Evolutionary conservation across 2,329 filamentous ascomycete species (phyloP).

Genomic region (Phialocephala sp.): DNA sequence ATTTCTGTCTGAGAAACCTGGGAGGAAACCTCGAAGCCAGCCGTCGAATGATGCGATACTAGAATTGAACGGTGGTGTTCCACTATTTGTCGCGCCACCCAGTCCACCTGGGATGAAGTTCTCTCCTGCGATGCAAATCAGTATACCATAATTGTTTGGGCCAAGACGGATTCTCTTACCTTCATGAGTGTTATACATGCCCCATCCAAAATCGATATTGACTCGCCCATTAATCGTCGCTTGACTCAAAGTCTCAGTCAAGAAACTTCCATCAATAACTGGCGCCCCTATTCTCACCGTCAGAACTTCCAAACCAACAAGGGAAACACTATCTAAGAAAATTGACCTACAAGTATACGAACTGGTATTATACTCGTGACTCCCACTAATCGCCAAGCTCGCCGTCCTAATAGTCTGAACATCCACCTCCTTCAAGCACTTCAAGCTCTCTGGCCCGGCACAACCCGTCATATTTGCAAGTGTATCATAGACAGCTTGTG

Average conservation of each 20-base stretch:
- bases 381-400: conserved; percentile 53
- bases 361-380: conserved; percentile 58
- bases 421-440: conserved; percentile 60
- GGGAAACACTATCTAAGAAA: background rate
- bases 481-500: conserved; percentile 52
- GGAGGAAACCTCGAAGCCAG: conserved; percentile 62
- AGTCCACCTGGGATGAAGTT: conserved; percentile 63
- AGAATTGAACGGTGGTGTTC: conserved; percentile 54
- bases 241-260: conserved; percentile 52
- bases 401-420: conserved; percentile 60
- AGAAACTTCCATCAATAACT: conserved; percentile 61
- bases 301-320: background rate
- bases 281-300: conserved; percentile 51
- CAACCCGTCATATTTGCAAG: conserved; percentile 52
- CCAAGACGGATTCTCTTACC: conserved; percentile 17
- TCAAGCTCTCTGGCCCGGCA: conserved; percentile 50
- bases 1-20: conserved; percentile 49
- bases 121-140: conserved; percentile 49
- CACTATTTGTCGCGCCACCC: conserved; percentile 41
- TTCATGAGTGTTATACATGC: conserved; percentile 68
- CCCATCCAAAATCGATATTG: conserved; percentile 54
- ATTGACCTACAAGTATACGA: conserved; percentile 53
- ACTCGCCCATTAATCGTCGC: conserved; percentile 47
- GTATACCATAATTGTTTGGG: background rate
- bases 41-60: conserved; percentile 54